Evolutionary conservation across 1,284 basidiomycete genomes (phyloP).

Genomic region (Moesziomyces globuligerus): DNA sequence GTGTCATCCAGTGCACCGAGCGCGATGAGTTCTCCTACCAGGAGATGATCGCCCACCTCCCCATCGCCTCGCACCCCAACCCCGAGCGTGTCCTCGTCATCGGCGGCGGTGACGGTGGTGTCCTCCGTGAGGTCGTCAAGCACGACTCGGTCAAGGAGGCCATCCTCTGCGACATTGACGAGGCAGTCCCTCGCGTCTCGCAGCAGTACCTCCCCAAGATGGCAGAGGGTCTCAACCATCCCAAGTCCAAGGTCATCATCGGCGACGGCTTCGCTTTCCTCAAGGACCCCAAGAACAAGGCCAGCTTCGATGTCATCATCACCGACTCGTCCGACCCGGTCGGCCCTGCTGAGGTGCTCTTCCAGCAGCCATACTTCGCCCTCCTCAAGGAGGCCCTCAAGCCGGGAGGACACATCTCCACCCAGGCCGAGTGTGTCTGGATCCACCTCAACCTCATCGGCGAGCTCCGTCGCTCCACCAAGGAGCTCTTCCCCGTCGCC

Average conservation of each 20-base stretch:
- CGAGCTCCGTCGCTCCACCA: conserved; percentile 79
- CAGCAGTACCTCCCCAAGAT: conserved; percentile 93
- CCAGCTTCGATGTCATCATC: conserved; percentile 91
- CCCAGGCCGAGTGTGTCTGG: conserved; percentile 97
- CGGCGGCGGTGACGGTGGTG: conserved; percentile 80
- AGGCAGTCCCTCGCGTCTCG: conserved; percentile 95
- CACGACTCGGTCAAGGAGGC: conserved; percentile 90
- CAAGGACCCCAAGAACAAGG: conserved; percentile 81
- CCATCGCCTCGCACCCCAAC: conserved; percentile 93
- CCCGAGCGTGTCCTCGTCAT: conserved; percentile 96
- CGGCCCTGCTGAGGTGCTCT: conserved; percentile 91
- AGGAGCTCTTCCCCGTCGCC: conserved; percentile 81
- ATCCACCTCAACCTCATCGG: conserved; percentile 89
- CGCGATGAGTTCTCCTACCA: conserved; percentile 99
- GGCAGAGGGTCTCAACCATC: conserved; percentile 83
- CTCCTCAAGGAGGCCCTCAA: conserved; percentile 88
- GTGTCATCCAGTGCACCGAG: conserved; percentile 95
- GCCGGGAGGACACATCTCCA: conserved; percentile 92
- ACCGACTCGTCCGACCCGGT: conserved; percentile 98
- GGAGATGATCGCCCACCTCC: conserved; percentile 98
- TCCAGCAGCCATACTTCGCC: conserved; percentile 97
- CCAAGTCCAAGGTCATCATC: conserved; percentile 86
- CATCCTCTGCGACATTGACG: conserved; percentile 97
- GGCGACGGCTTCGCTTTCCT: conserved; percentile 99
- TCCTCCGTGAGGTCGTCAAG: conserved; percentile 96